Base-by-base conservation (phyloP, 805 yeast genomes). In the Metschnikowia dekortorum region DNA sequence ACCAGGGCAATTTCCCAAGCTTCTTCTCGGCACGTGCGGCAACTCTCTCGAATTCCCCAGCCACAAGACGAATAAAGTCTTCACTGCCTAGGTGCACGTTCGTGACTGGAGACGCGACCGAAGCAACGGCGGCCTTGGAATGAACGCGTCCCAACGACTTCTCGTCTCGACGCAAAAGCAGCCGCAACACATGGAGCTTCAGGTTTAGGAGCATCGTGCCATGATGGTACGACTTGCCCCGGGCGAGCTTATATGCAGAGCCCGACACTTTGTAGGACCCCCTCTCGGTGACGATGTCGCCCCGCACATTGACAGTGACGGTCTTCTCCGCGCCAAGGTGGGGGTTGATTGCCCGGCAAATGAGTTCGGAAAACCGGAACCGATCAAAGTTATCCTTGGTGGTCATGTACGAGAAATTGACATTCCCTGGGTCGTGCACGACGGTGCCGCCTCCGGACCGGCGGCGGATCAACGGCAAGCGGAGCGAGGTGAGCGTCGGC, bases 371-470 rank as follows among this genome's bases (percentile, higher is more conserved):
- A 69, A 84, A 81, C 55, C 74, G 70, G 47, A 73, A 70, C 56
- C 95, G 62, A 68, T 79, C 73, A 62, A 94, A 94, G 2, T 76
- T 76, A 10, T 74, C 76, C 53, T 87, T 78, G 3, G 87, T 74
- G 8, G 87, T 82, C 72, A 92, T 82, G 60, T 80, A 89, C 4
- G 95, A 84, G 66, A 85, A 94, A 62, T 94, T 94, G 16, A 85
- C 82, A 60, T 94, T 94, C 0, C 97, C 96, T 5, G 75, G 56
- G 66, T 92, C 99, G 64, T 94, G 99, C 9, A 90, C 96, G 0
- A 94, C 99, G 0, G 97, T 83, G 0, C 99, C 99, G 1, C 99
- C 99, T 0, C 99, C 99, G 8, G 94, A 84, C 44, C 79, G 71
- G 49, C 99, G 73, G 57, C 99, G 73, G 6, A 94, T 63, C 7